phyloP scores from a whole-genome alignment of 306 rosid species.

The Amphicarpaea edgeworthii region DNA sequence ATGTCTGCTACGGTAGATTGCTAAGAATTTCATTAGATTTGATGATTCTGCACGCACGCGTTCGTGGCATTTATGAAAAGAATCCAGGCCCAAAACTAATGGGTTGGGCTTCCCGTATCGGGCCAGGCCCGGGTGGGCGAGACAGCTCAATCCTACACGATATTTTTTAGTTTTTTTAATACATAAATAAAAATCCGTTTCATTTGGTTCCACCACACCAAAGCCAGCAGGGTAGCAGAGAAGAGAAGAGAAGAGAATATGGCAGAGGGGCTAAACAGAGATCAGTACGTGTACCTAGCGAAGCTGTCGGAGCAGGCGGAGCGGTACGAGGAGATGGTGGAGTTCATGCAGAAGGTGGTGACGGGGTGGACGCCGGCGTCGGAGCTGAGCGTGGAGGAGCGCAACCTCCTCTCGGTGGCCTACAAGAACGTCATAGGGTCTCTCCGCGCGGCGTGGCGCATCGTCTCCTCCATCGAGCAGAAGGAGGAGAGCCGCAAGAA shows the following conservation, averaged over 20 bases:
- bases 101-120: too few species aligned
- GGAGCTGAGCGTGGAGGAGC: slow-evolving; percentile 74
- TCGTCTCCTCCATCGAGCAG: slow-evolving; percentile 80
- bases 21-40: slow-evolving; percentile 54
- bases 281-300: slow-evolving; percentile 72
- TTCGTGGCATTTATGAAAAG: slow-evolving; percentile 48
- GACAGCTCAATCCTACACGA: too few species aligned
- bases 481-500: slow-evolving; percentile 77
- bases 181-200: too few species aligned
- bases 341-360: slow-evolving; percentile 85
- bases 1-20: slow-evolving; percentile 36
- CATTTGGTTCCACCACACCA: too few species aligned
- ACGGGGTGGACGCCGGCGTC: slow-evolving; percentile 64
- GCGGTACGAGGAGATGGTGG: slow-evolving; percentile 83
- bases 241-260: neutral
- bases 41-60: slow-evolving; percentile 5
- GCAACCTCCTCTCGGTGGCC: slow-evolving; percentile 75
- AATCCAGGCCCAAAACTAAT: too few species aligned
- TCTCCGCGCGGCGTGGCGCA: slow-evolving; percentile 80
- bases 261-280: slow-evolving; percentile 73
- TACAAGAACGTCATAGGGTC: slow-evolving; percentile 85
- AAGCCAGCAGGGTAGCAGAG: too few species aligned
- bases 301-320: slow-evolving; percentile 84
- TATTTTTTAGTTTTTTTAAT: too few species aligned
- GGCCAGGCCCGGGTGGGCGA: too few species aligned